These are phyloP conservation scores for Pyracantha coccinea DNA, from an alignment of 331 rosid genomes.

Conservation along the genomic window DNA sequence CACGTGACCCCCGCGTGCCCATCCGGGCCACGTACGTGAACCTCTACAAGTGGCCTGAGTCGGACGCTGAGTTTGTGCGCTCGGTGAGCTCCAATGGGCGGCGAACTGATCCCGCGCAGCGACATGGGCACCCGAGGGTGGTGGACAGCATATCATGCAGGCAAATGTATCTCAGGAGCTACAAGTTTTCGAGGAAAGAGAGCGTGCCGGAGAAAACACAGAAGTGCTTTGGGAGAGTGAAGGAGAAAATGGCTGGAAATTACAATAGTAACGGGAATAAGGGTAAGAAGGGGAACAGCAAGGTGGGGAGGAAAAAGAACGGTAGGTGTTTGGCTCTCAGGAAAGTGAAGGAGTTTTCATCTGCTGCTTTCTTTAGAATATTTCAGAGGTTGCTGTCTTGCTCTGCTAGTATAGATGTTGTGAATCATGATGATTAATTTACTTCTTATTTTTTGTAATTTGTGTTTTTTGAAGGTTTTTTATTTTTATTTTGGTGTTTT, in stretches of 20 bases:
- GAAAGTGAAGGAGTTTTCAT: constrained; percentile 56
- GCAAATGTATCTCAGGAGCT: constrained; percentile 74
- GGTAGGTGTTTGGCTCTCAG: constrained; percentile 46
- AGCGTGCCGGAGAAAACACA: constrained; percentile 33
- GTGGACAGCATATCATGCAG: constrained; percentile 84
- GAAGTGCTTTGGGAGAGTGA: constrained; percentile 53
- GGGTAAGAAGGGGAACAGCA: not conserved
- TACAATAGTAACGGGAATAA: constrained; percentile 1
- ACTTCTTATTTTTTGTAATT: not conserved
- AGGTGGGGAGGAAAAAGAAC: not conserved
- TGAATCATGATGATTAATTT: constrained; percentile 20
- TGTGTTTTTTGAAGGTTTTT: not conserved
- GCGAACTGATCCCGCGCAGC: not conserved
- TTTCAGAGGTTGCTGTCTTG: constrained; percentile 56
- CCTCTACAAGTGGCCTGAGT: constrained; percentile 92
- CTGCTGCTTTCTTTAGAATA: constrained; percentile 47
- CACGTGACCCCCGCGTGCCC: constrained; percentile 62
- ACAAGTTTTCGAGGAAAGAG: constrained; percentile 70
- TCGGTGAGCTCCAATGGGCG: constrained; percentile 40
- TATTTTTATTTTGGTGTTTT: not conserved
- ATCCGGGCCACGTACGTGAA: constrained; percentile 68
- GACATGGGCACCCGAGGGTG: constrained; percentile 41
- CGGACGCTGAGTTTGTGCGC: constrained; percentile 67
- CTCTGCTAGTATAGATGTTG: constrained; percentile 59
- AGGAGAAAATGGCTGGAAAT: constrained; percentile 27